phyloP scores from a whole-genome alignment of 352 stramenopile genomes.

The Thraustochytrium sp. region DNA sequence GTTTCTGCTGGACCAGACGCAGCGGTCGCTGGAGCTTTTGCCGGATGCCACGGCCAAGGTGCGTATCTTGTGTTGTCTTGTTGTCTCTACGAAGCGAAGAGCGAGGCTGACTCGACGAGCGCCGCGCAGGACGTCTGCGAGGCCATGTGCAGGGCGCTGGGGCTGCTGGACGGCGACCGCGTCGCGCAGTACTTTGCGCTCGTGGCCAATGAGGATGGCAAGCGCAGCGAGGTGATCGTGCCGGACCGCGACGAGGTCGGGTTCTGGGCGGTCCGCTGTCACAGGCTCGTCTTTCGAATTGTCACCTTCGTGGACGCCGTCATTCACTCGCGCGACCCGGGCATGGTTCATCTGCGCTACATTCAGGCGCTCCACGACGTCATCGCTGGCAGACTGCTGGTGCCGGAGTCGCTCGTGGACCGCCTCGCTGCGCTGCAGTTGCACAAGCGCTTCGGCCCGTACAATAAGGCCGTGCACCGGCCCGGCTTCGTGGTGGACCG shows the following conservation, averaged over 20 bases:
- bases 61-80: neutral
- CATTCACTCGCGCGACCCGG: slow-evolving; percentile 5
- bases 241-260: neutral
- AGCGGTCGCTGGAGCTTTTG: neutral
- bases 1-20: neutral
- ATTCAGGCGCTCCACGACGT: slow-evolving; percentile 24
- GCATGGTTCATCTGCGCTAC: neutral
- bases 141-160: neutral
- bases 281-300: neutral
- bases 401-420: neutral
- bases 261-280: neutral
- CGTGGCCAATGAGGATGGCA: neutral
- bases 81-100: no score
- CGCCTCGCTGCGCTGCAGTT: neutral
- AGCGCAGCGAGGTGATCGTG: neutral
- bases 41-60: neutral
- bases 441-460: neutral
- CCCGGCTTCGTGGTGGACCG: neutral
- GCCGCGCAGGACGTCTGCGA: slow-evolving; percentile 13
- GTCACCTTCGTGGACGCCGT: neutral
- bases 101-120: no score
- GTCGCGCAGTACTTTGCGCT: neutral
- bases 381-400: neutral
- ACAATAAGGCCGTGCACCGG: neutral
- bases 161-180: neutral